Base-by-base conservation (phyloP, 805 yeast genomes). In the Yarrowia divulgata region DNA sequence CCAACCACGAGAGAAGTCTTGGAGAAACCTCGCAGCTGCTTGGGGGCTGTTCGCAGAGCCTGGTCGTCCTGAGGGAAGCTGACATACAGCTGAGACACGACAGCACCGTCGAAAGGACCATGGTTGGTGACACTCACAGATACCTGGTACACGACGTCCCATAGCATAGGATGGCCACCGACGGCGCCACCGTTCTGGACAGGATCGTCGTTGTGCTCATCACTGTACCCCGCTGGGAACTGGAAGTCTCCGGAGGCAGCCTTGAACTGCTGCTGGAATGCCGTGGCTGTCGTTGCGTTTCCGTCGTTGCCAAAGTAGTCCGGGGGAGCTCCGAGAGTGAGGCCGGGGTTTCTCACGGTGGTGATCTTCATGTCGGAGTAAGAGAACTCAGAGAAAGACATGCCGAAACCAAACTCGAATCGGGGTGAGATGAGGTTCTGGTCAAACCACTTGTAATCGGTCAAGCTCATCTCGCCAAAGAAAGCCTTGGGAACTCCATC, bases 351-450 rank as follows among this genome's bases (percentile, higher is more conserved):
- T 48, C 46, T 16, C 29, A 48, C 57, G 0, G 55, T 63, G 43
- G 45, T 49, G 45, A 85, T 82, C 39, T 80, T 75, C 62, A 85
- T 74, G 40, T 75, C 78, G 12, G 77, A 73, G 49, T 81, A 72
- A 6, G 77, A 71, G 71, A 78, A 81, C 50, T 79, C 79, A 3
- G 89, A 80, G 74, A 85, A 87, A 1, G 89, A 84, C 62, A 87
- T 76, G 13, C 90, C 90, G 77, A 74, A 85, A 2, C 90, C 90
- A 76, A 88, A 88, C 71, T 85, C 89, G 74, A 76, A 88, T 62
- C 89, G 77, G 16, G 90, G 89, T 71, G 80, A 80, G 55, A 87
- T 84, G 69, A 84, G 82, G 71, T 84, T 81, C 74, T 85, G 84
- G 72, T 86, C 88, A 75, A 87, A 87, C 74, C 82, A 84, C 67